phyloP scores from a whole-genome alignment of 2,329 filamentous ascomycete genomes.

The Xylariaceae sp. region DNA sequence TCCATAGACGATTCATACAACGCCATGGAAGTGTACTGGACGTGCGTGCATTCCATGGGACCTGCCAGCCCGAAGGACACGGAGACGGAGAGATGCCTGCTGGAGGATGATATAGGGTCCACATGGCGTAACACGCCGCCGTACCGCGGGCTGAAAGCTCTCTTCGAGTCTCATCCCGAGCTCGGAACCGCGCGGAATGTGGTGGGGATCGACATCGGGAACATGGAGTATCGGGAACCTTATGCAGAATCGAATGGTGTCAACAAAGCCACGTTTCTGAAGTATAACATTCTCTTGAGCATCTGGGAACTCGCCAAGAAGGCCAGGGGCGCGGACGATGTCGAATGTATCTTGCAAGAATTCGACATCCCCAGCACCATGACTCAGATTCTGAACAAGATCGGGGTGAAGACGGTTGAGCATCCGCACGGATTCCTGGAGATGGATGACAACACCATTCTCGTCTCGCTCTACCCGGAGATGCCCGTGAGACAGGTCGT shows the following conservation, averaged over 20 bases:
- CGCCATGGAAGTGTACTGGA: no score
- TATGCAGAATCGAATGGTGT: no score
- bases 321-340: neutral
- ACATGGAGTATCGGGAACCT: neutral
- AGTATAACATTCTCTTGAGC: neutral
- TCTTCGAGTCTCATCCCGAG: neutral
- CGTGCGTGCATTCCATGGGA: no score
- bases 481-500: conserved; percentile 33
- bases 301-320: neutral
- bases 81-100: no score
- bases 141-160: neutral
- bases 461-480: conserved; percentile 28
- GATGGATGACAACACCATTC: conserved; percentile 28
- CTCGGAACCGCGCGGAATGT: neutral
- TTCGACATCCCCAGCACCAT: neutral
- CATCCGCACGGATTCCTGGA: conserved; percentile 32
- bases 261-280: neutral
- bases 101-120: no score
- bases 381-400: conserved; percentile 16
- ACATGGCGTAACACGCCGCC: no score
- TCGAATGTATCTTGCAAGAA: conserved; percentile 3
- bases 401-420: conserved; percentile 27
- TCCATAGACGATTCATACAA: no score
- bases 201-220: neutral
- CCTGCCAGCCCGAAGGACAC: no score